Conservation (phyloP, 2,329 filamentous ascomycete genomes). For the Botrytis pseudocinerea region DNA sequence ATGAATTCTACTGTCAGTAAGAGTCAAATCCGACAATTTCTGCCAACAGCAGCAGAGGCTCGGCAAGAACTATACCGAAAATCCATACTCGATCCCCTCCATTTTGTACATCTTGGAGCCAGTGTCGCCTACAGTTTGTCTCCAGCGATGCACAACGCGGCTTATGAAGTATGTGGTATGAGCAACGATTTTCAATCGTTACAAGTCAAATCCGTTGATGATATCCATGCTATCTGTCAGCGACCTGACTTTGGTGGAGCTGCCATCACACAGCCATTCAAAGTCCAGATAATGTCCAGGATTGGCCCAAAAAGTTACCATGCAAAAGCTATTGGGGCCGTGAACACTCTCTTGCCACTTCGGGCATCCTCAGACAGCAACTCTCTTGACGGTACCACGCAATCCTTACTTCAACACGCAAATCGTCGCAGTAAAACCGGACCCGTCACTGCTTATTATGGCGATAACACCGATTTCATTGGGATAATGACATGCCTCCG, state of each 20-base stretch:
- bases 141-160: constrained; percentile 75
- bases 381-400: constrained; percentile 51
- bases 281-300: constrained; percentile 66
- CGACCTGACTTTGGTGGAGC: constrained; percentile 71
- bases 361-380: constrained; percentile 46
- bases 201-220: constrained; percentile 61
- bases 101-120: constrained; percentile 73
- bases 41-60: constrained; percentile 59
- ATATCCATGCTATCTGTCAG: constrained; percentile 62
- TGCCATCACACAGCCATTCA: constrained; percentile 72
- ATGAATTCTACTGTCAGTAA: constrained; percentile 55
- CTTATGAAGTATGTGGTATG: constrained; percentile 65
- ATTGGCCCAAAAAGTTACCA: constrained; percentile 69
- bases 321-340: constrained; percentile 71
- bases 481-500: constrained; percentile 73
- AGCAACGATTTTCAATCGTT: constrained; percentile 66
- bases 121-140: constrained; percentile 72
- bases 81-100: constrained; percentile 67
- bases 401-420: constrained; percentile 40
- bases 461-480: constrained; percentile 82
- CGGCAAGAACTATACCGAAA: constrained; percentile 66
- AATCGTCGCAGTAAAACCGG: constrained; percentile 63
- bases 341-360: constrained; percentile 74
- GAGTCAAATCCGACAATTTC: constrained; percentile 37
- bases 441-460: constrained; percentile 68